A percentile compares a stretch with the other conserved stretches of the same genome.
Evolutionary conservation across 192 early-diverging fungal genomes (phyloP).

Genomic region (Blastocladiella britannica): DNA sequence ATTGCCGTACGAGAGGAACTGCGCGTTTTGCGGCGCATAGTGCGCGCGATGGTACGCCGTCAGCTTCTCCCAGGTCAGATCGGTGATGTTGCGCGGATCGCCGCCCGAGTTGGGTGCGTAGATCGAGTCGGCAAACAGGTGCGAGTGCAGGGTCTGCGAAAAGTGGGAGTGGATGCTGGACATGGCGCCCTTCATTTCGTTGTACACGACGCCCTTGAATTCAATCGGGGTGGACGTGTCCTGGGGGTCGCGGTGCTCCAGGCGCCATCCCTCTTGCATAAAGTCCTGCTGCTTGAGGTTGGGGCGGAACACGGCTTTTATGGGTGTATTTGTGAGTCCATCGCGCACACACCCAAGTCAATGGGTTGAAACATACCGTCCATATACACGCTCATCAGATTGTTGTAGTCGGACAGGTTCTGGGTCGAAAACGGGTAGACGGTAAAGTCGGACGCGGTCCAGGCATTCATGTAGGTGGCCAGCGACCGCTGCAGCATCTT

Average conservation of each 20-base stretch:
- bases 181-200: slow-evolving; percentile 82
- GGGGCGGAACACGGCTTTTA: slow-evolving; percentile 68
- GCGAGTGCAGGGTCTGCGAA: slow-evolving; percentile 30
- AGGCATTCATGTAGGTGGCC: slow-evolving; percentile 93
- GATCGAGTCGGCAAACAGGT: slow-evolving; percentile 62
- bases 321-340: too few species aligned
- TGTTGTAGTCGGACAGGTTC: slow-evolving; percentile 70
- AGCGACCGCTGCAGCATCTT: slow-evolving; percentile 91
- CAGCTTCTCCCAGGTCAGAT: slow-evolving; percentile 66
- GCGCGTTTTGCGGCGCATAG: slow-evolving; percentile 86
- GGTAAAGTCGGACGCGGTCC: slow-evolving; percentile 72
- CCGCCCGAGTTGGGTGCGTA: slow-evolving; percentile 74
- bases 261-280: slow-evolving; percentile 82
- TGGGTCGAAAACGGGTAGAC: slow-evolving; percentile 86
- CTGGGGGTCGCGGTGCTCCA: slow-evolving; percentile 55
- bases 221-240: slow-evolving; percentile 25
- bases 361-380: too few species aligned
- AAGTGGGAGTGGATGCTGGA: neutral
- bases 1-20: slow-evolving; percentile 77
- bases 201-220: slow-evolving; percentile 92
- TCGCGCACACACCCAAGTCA: too few species aligned
- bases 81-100: slow-evolving; percentile 66
- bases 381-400: slow-evolving; percentile 76
- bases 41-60: slow-evolving; percentile 59
- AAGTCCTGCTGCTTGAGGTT: slow-evolving; percentile 63